Base-by-base conservation (phyloP, 495 filamentous ascomycete genomes). In the Aspergillus heteromorphus region DNA sequence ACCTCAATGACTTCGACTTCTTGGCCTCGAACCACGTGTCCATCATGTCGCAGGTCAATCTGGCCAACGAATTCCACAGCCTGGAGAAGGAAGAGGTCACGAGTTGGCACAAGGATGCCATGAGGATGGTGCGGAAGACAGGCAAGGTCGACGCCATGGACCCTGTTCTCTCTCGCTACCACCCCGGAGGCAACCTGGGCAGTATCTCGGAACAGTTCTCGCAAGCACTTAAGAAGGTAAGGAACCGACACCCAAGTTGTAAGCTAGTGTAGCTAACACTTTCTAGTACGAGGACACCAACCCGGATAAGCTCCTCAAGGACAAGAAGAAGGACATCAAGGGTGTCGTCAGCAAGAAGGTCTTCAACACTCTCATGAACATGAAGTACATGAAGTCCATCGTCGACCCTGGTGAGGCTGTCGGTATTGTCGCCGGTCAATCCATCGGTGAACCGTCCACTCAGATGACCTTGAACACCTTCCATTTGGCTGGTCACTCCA, bases 381-480 rank as follows among this genome's bases (percentile, higher is more conserved):
- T 92, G 61, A 96, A 97, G 67, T 97, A 97, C 65, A 76, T 97
- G 59, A 89, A 87, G 61, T 95, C 92, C 2, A 74, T 95, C 1
- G 83, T 97, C n/a, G 93, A 97, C 57, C 91, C 93, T 23, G 93
- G 93, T 38, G 93, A 99, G 71, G 91, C 95, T n/a, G 91, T 99
- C 19, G 93, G 93, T 49, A 92, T 99, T 59, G 88, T 97, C 38
- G 93, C 93, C 43, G 91, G 91, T 38, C 93, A 99, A 73, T 96
- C 92, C 31, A 84, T 99, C 45, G 93, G 93, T 62, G 95, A 97
- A 68, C 93, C 95, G 8, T 96, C 91, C 14, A 99, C 93, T 11
- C 93, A 99, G 70, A 97, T 99, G 95, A 99, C 93, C n/a, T 73
- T 98, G 48, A 98, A 98, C 67, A 98, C 93, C 21, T 98, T 98